phyloP scores from a whole-genome alignment of 805 yeast genomes.

The Metschnikowia dekortorum region DNA sequence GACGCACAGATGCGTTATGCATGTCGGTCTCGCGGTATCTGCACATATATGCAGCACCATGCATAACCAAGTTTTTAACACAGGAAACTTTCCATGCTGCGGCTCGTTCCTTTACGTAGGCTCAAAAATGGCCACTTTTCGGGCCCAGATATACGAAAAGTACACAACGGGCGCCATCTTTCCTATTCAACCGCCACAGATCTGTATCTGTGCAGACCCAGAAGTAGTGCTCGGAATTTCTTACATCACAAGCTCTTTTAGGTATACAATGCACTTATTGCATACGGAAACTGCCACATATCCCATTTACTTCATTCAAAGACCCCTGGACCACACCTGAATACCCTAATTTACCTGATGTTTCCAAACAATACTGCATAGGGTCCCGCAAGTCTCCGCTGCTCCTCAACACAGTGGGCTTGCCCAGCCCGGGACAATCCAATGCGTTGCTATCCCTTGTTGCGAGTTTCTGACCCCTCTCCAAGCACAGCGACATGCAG shows the following conservation, averaged over 20 bases:
- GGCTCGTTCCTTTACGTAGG: neutral
- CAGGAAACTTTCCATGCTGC: neutral
- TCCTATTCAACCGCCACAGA: neutral
- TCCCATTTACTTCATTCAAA: neutral
- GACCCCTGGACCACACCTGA: neutral
- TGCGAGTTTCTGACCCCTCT: neutral
- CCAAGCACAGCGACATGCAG: neutral
- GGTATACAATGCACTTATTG: neutral
- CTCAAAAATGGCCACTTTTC: neutral
- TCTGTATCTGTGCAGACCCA: neutral
- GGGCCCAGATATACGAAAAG: neutral
- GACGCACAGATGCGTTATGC: constrained; percentile 4
- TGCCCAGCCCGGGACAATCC: neutral
- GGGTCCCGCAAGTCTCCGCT: neutral
- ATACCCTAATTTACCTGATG: neutral
- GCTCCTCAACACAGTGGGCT: neutral
- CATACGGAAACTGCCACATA: neutral
- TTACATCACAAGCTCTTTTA: neutral
- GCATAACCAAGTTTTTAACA: neutral
- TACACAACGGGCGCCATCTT: neutral
- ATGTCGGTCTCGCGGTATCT: neutral
- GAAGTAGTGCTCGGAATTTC: neutral
- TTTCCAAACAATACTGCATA: neutral
- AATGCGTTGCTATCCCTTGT: neutral
- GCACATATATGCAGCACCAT: neutral